Base-by-base conservation (phyloP, 2,329 filamentous ascomycete species). In the Fusarium sp. region DNA sequence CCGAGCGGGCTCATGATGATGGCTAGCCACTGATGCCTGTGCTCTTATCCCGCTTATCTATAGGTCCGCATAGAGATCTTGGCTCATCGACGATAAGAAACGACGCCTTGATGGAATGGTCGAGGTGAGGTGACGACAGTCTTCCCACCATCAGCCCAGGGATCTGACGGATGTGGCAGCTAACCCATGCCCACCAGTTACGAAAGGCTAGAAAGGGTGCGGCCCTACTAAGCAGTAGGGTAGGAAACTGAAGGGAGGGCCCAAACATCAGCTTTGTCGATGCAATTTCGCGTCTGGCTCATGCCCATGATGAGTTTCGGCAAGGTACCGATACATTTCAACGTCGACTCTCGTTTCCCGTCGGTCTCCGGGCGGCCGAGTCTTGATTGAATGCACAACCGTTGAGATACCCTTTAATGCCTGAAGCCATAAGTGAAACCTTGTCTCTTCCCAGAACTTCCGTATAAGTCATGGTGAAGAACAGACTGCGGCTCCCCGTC, bases 201-300 rank as follows among this genome's bases (percentile, higher is more conserved):
- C 39, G 52, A 74, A 63, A 67, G 63, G 73, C 70, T 50, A 62
- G 56, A 48, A 69, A 57, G 48, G 68, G 62, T 62, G 54, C 59
- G 50, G 48, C 37, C 35, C 48, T 68, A 66, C 54, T 64, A 61
- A 34, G 34, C 43, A 64, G 50, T 54, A 54, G 50, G 65, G 62
- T 30, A 41, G 58, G 39, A 23, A 27, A 39, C 41, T 48, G 59
- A 50, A 52, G 45, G 61, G 68, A 75, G 27, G 59, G 45, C 41
- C 67, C 45, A 30, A 59, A 56, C 32, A 63, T 37, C 61, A 64
- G 54, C 70, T 57, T 68, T 63, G 30, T 69, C 67, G 67, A 35
- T 79, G 74, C 56, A 78, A 78, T 78, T 75, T 78, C 76, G 66
- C 68, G 59, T 69, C 63, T 77, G 75, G 62, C 63, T 69, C 67